Evolutionary conservation across 345 rosid genomes (phyloP).

Genomic region (Acer yangbiense): DNA sequence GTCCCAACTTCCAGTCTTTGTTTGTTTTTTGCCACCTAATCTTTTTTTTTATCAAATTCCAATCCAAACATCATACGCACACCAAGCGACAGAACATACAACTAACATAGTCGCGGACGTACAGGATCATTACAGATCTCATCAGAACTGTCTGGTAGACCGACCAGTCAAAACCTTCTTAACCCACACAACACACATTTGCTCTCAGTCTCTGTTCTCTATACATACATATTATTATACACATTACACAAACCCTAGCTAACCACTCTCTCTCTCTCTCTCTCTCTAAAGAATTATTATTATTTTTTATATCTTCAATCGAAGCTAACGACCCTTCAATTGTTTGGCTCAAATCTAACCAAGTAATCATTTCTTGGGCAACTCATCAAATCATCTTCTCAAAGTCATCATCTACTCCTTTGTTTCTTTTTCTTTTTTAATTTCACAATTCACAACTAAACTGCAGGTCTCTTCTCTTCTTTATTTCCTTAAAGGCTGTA

Average conservation of each 20-base stretch:
- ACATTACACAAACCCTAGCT: conserved; percentile 14
- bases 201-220: background rate
- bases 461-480: conserved; percentile 32
- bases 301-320: background rate
- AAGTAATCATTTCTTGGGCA: conserved; percentile 27
- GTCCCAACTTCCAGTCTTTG: conserved; percentile 24
- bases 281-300: background rate
- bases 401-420: conserved; percentile 46
- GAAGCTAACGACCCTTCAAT: conserved; percentile 53
- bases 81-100: conserved; percentile 2
- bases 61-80: background rate
- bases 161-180: conserved; percentile 73
- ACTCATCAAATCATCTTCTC: conserved; percentile 36
- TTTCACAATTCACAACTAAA: conserved; percentile 9
- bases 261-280: background rate
- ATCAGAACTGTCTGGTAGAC: conserved; percentile 68
- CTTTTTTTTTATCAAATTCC: background rate
- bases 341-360: background rate
- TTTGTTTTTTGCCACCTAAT: conserved; percentile 8
- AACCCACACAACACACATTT: no score
- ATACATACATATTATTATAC: background rate
- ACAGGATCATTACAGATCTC: background rate
- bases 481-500: conserved; percentile 10
- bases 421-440: background rate
- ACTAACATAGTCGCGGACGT: conserved; percentile 13